These are phyloP conservation scores for Trypethelium eluteriae DNA, from an alignment of 495 filamentous ascomycete genomes.

Conservation along the genomic window DNA sequence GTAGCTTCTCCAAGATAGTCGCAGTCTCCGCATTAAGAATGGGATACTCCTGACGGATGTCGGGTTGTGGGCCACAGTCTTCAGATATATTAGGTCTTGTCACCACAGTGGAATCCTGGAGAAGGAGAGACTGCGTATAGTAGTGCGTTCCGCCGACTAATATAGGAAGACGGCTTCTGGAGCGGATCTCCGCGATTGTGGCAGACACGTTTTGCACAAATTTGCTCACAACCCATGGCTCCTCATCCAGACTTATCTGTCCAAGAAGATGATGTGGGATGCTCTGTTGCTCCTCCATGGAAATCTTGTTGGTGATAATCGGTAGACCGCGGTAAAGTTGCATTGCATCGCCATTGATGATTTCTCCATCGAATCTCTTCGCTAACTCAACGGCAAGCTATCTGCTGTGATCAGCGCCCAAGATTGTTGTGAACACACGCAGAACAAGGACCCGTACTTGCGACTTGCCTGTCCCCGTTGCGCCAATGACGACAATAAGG, in stretches of 20 bases:
- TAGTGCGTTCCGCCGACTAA: slow-evolving; percentile 93
- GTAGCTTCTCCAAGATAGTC: slow-evolving; percentile 60
- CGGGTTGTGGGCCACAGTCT: slow-evolving; percentile 8
- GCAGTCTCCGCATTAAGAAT: slow-evolving; percentile 65
- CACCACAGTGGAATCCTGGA: slow-evolving; percentile 44
- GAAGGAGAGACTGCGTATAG: slow-evolving; percentile 82
- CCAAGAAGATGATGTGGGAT: slow-evolving; percentile 87
- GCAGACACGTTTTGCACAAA: slow-evolving; percentile 62
- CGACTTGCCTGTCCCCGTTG: slow-evolving; percentile 97
- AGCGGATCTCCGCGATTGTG: slow-evolving; percentile 69
- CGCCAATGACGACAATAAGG: slow-evolving; percentile 77
- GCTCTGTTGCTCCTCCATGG: slow-evolving; percentile 62
- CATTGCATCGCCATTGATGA: slow-evolving; percentile 99
- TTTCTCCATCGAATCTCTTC: slow-evolving; percentile 75
- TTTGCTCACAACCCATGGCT: slow-evolving; percentile 69
- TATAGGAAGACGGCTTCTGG: slow-evolving; percentile 72
- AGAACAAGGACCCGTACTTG: slow-evolving; percentile 52
- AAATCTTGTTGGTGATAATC: slow-evolving; percentile 91
- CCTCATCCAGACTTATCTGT: slow-evolving; percentile 61
- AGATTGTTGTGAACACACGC: not conserved
- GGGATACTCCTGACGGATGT: slow-evolving; percentile 46
- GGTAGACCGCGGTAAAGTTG: slow-evolving; percentile 91
- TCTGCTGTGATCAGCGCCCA: slow-evolving; percentile 32
- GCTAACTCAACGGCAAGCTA: slow-evolving; percentile 92
- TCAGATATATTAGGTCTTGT: not conserved